phyloP scores from a whole-genome alignment of 345 rosid species.

The Syzygium grande region DNA sequence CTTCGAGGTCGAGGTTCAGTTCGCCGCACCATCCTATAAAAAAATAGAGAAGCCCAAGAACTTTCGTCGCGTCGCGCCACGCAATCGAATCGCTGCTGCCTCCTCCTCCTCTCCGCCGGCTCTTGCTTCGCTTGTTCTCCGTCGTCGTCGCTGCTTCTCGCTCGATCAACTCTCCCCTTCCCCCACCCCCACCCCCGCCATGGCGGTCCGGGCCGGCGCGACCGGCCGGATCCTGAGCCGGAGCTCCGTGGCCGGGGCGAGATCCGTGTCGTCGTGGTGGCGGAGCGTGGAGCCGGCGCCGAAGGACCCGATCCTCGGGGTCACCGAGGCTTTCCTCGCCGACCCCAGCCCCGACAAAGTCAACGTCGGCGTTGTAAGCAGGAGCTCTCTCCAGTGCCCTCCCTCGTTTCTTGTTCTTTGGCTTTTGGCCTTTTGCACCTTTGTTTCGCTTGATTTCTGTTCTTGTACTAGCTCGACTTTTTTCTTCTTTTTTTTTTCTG shows the following conservation, averaged over 20 bases:
- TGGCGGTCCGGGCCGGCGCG: not conserved
- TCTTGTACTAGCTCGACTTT: not conserved
- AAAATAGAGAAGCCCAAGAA: no score
- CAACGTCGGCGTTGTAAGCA: conserved; percentile 90
- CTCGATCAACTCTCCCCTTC: not conserved
- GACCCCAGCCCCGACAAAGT: conserved; percentile 78
- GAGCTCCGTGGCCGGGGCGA: conserved; percentile 24
- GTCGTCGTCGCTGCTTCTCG: not conserved
- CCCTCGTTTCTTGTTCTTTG: not conserved
- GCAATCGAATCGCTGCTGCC: not conserved
- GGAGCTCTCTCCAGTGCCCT: not conserved
- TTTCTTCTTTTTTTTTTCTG: not conserved
- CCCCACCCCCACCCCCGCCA: no score
- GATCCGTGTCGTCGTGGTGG: conserved; percentile 91
- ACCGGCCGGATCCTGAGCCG: conserved; percentile 13
- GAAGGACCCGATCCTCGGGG: conserved; percentile 95
- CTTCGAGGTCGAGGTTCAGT: not conserved
- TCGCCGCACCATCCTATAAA: not conserved
- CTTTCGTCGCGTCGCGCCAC: not conserved
- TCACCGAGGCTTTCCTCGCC: conserved; percentile 94
- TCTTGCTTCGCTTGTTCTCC: not conserved
- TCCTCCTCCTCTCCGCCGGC: not conserved
- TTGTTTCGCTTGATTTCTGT: not conserved
- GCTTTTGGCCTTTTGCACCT: not conserved
- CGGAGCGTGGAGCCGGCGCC: conserved; percentile 78